Percentiles rank a stretch among this genome's conserved stretches.
phyloP scores from a whole-genome alignment of 345 rosid genomes.

The Pistacia vera region DNA sequence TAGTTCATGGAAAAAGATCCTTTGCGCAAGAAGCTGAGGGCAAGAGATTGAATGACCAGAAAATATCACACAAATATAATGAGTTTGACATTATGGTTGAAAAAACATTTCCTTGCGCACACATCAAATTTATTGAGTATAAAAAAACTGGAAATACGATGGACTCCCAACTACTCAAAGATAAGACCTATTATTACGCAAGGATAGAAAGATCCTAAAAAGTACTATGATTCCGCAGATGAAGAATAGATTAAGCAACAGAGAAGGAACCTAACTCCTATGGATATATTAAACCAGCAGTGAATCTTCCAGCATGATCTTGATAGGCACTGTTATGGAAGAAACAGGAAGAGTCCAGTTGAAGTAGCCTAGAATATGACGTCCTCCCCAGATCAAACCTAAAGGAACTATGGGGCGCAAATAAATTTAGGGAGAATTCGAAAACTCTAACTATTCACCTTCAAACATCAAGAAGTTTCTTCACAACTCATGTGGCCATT shows the following conservation, averaged over 20 bases:
- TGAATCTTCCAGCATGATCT: conserved; percentile 33
- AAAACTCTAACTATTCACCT: conserved; percentile 44
- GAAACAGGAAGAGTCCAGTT: conserved; percentile 38
- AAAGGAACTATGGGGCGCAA: conserved; percentile 38
- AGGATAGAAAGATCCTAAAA: conserved; percentile 57
- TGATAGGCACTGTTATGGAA: conserved; percentile 34
- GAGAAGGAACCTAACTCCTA: conserved; percentile 33
- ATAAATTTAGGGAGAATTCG: conserved; percentile 32
- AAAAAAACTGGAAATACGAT: conserved; percentile 32
- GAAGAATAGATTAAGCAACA: conserved; percentile 30
- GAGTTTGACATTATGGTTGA: conserved; percentile 28
- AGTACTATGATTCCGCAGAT: conserved; percentile 44
- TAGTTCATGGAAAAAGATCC: conserved; percentile 21
- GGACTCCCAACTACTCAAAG: conserved; percentile 34
- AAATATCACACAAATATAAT: conserved; percentile 28
- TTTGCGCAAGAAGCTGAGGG: conserved; percentile 24
- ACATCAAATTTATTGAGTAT: conserved; percentile 28
- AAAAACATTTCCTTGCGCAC: conserved; percentile 22
- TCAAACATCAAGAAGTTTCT: conserved; percentile 27
- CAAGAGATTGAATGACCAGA: conserved; percentile 34
- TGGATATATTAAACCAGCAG: conserved; percentile 31
- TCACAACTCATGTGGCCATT: conserved; percentile 67
- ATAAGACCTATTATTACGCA: conserved; percentile 31
- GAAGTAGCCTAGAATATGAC: conserved; percentile 36
- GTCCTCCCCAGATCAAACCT: conserved; percentile 36